Evolutionary conservation across 2,329 filamentous ascomycete species (phyloP).

Genomic region (Fusarium dlaminii): DNA sequence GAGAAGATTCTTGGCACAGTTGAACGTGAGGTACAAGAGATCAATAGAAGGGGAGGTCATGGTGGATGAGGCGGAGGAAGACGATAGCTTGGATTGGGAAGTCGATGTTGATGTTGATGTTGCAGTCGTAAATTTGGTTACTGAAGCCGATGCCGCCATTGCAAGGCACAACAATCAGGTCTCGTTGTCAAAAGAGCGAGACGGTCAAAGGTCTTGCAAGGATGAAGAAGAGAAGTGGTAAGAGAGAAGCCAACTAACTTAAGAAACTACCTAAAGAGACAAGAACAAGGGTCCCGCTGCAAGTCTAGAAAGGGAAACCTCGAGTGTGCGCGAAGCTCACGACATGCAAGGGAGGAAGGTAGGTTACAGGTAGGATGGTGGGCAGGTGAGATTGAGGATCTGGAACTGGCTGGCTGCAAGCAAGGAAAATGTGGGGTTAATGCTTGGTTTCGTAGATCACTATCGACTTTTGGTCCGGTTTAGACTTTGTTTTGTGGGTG

Average conservation of each 20-base stretch:
- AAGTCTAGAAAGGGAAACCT: conserved; percentile 18
- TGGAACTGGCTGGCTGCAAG: conserved; percentile 24
- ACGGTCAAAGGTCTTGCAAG: background rate
- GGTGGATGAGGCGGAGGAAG: conserved; percentile 16
- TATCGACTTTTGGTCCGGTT: background rate
- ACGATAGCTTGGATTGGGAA: background rate
- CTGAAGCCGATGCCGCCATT: conserved; percentile 14
- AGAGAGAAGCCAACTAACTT: background rate
- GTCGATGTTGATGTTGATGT: conserved; percentile 1
- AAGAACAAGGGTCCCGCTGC: conserved; percentile 15
- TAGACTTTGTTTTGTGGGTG: conserved; percentile 26
- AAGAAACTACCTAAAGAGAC: background rate
- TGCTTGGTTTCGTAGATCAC: conserved; percentile 32
- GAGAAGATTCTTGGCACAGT: conserved; percentile 80
- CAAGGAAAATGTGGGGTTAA: conserved; percentile 29
- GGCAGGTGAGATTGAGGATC: conserved; percentile 20
- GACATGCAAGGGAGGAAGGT: background rate
- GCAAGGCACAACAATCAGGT: background rate
- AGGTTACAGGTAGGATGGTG: background rate
- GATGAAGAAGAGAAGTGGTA: background rate
- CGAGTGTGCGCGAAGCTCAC: conserved; percentile 13
- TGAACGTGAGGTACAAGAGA: conserved; percentile 87
- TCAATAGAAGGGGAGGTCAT: conserved; percentile 64
- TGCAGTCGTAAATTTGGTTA: background rate
- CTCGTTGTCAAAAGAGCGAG: background rate